Conservation (phyloP, 2,329 filamentous ascomycete species). For the Ophiocordyceps camponoti-leonardi region DNA sequence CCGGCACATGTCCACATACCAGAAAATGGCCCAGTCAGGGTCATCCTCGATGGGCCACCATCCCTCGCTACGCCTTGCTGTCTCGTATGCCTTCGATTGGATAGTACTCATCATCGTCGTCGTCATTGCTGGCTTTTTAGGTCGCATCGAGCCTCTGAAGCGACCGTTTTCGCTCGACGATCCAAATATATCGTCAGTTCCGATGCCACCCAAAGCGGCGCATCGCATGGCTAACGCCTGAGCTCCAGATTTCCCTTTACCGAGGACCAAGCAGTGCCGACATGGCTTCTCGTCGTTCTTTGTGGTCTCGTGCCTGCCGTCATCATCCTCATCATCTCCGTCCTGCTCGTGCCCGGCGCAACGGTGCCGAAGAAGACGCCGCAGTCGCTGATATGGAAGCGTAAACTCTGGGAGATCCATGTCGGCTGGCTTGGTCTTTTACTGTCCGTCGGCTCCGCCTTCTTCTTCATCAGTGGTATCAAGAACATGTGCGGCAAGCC, state of each 20-base stretch:
- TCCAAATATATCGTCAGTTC: constrained; percentile 51
- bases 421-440: constrained; percentile 69
- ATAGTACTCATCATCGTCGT: constrained; percentile 43
- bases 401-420: constrained; percentile 85
- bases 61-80: constrained; percentile 21
- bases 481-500: constrained; percentile 59
- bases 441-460: constrained; percentile 52
- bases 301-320: constrained; percentile 45
- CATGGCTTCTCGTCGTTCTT: constrained; percentile 46
- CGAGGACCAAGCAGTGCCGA: constrained; percentile 54
- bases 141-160: constrained; percentile 43
- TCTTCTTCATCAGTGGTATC: constrained; percentile 70
- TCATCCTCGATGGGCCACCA: constrained; percentile 6
- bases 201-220: constrained; percentile 1
- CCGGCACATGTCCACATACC: constrained; percentile 10
- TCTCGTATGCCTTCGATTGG: constrained; percentile 66
- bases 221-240: not conserved
- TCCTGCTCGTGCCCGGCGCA: constrained; percentile 56
- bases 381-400: constrained; percentile 49
- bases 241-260: constrained; percentile 47
- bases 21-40: constrained; percentile 10
- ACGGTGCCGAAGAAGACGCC: constrained; percentile 47
- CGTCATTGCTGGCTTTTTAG: constrained; percentile 40
- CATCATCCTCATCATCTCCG: constrained; percentile 49
- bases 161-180: constrained; percentile 56